A percentile compares a stretch with the other conserved stretches of the same genome.
phyloP scores from a whole-genome alignment of 2,329 filamentous ascomycete genomes.

The Zasmidium citrigriseum region DNA sequence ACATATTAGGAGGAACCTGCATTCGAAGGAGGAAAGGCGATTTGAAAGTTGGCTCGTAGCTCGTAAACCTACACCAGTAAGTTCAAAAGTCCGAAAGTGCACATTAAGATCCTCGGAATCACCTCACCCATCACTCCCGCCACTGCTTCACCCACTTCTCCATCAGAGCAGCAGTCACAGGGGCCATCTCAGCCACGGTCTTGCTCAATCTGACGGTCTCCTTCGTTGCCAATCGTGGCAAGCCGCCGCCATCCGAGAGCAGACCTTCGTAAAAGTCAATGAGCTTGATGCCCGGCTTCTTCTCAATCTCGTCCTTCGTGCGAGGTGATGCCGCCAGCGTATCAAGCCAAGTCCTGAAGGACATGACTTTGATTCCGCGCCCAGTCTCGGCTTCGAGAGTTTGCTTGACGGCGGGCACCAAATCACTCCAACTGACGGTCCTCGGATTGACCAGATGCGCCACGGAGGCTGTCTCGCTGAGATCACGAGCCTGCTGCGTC shows the following conservation, averaged over 20 bases:
- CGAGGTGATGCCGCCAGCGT: constrained; percentile 16
- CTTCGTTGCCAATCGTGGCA: constrained; percentile 23
- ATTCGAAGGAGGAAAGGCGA: too few relatives aligned
- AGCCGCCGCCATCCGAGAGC: constrained; percentile 14
- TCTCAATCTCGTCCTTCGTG: constrained; percentile 24
- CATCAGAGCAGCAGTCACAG: constrained; percentile 24
- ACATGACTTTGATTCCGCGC: constrained; percentile 19
- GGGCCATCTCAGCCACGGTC: constrained; percentile 31
- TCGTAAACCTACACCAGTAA: background rate
- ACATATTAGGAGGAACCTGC: too few relatives aligned
- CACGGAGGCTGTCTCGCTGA: constrained; percentile 13
- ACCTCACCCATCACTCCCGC: constrained; percentile 12
- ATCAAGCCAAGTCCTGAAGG: constrained; percentile 28
- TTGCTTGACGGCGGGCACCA: constrained; percentile 25
- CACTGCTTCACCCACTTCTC: constrained; percentile 29
- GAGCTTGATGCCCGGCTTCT: constrained; percentile 31
- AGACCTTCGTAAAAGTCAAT: constrained; percentile 33
- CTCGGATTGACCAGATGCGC: constrained; percentile 34
- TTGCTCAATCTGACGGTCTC: constrained; percentile 30
- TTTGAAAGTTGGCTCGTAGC: too few relatives aligned
- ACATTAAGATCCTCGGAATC: background rate
- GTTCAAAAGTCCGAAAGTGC: background rate
- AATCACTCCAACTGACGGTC: constrained; percentile 23
- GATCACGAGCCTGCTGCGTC: constrained; percentile 8
- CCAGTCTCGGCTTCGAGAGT: constrained; percentile 17